Base-by-base conservation (phyloP, 169 alveolate genomes). In the Plasmodium inui region DNA sequence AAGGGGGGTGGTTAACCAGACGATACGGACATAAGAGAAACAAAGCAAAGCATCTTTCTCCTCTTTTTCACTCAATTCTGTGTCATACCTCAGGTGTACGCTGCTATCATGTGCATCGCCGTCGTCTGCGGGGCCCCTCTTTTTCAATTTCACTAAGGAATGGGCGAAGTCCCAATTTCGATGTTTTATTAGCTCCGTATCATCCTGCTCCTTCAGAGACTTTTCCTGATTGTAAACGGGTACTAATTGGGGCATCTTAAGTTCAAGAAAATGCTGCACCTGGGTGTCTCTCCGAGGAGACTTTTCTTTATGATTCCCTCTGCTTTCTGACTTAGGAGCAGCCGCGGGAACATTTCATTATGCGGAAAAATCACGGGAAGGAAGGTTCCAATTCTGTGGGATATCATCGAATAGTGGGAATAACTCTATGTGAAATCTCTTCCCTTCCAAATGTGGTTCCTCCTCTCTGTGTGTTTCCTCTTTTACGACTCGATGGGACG, bases 141-240 rank as follows among this genome's bases (percentile, higher is more conserved):
- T 86, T 76, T 86, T 84, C 67, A 30, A 19, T 57, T 78, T 86
- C 81, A 78, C 79, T 9, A 86, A 30, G 6, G 81, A 34, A 70
- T 86, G 84, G 78, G 85, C 78, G 28, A 46, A 55, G 41, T 57
- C 85, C 93, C 93, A 86, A 53, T 86, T 86, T 22, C 82, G 55
- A 30, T 86, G 84, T 39, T 86, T 86, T 22, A 74, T 39, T 86
- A 86, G 67, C 39, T 86, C 80, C 44, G 34, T 57, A 4, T 86
- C 84, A 86, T 74, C 78, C 28, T 78, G 85, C 57, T 86, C 93
- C 22, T 86, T 86, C 30, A 86, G 41, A 9, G 85, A 86, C 70
- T 86, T 86, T 53, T 86, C 84, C 70, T 86, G 84, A 86, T 74
- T 78, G 80, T 86, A 86, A 86, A 78, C 84, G n/a, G 85, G 93